These are phyloP conservation scores for Isoetes taiwanensis DNA, from an alignment of 75 land plant species.

Conservation along the genomic window DNA sequence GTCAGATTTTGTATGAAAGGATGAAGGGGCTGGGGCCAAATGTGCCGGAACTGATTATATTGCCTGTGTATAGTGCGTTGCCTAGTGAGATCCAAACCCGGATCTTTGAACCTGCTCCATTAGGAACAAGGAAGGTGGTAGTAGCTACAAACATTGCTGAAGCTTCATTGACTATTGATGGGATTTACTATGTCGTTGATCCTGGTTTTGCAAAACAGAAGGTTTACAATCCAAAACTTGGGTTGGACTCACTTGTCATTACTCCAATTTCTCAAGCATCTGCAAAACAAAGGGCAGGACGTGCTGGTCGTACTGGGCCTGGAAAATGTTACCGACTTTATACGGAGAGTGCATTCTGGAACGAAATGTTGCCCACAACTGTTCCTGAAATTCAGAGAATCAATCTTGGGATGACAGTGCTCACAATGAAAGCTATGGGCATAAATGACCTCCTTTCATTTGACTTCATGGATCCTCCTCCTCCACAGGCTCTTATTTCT, in stretches of 20 bases:
- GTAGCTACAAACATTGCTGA: constrained; percentile 95
- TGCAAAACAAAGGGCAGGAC: constrained; percentile 88
- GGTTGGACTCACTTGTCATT: constrained; percentile 72
- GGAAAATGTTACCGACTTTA: constrained; percentile 89
- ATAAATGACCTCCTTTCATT: constrained; percentile 78
- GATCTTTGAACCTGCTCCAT: constrained; percentile 74
- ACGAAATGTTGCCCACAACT: constrained; percentile 80
- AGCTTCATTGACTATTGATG: constrained; percentile 56
- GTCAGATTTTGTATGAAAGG: constrained; percentile 75
- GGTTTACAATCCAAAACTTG: constrained; percentile 75
- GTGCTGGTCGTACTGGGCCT: constrained; percentile 91
- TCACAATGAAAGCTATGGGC: constrained; percentile 88
- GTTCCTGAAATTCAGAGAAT: constrained; percentile 90
- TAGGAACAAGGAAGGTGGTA: constrained; percentile 66
- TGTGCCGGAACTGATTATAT: constrained; percentile 76
- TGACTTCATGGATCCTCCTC: constrained; percentile 94
- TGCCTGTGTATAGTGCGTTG: constrained; percentile 73
- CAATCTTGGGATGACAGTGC: constrained; percentile 56
- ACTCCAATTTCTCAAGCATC: constrained; percentile 93
- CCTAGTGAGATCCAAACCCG: constrained; percentile 81
- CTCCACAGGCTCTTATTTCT: constrained; percentile 75
- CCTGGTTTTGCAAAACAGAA: constrained; percentile 88
- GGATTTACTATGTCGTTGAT: constrained; percentile 68
- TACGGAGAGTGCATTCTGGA: constrained; percentile 68
- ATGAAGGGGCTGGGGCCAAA: constrained; percentile 81